Evolutionary conservation across 2,329 filamentous ascomycete species (phyloP), one percentile per base, ranked within the genome.

Genomic region (Monilinia laxa): DNA sequence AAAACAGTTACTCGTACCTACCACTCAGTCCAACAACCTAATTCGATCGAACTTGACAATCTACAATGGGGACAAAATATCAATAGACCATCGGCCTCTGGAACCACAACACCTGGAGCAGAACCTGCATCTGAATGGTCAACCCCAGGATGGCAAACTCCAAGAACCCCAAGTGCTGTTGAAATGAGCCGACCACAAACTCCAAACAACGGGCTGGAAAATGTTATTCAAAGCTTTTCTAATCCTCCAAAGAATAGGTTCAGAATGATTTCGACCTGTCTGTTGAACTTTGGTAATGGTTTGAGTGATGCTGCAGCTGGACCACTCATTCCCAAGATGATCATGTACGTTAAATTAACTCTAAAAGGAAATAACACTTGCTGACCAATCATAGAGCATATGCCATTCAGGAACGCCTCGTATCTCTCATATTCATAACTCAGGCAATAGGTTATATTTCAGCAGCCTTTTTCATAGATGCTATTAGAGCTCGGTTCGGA

Each of bases 391-490:
- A 10, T 18, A 65, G 64, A 23, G 28, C 47, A n/a, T 65, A 65
- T 53, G 47, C 7, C 10, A 59, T 65, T 20, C 55, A 65, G 35
- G 64, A 65, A 53, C 56, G 64, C 16, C 78, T 92, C 11, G 90
- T 95, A 3, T 94, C 92, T 2, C 80, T 94, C 49, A 91, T 96
- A 73, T 96, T 95, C 79, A 84, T 95, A 40, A 85, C 88, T 55
- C 91, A 91, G 72, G 91, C 92, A 0, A 70, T 89, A 5, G 92
- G 92, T 20, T 96, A 92, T 79, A 87, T 96, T 73, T 77, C 83
- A 16, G 89, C 90, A 1, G 91, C 91, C 1, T 84, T 88, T 49
- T 81, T 89, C 69, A 73, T 89, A n/a, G 88, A 93, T 73, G 77
- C 79, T 1, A 79, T 93, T 4, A 83, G 88, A 64, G 78, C 79